Percentiles rank a stretch among this genome's conserved stretches.
Evolutionary conservation across 2,329 filamentous ascomycete species (phyloP).

Genomic region (Verticillium nubilum): DNA sequence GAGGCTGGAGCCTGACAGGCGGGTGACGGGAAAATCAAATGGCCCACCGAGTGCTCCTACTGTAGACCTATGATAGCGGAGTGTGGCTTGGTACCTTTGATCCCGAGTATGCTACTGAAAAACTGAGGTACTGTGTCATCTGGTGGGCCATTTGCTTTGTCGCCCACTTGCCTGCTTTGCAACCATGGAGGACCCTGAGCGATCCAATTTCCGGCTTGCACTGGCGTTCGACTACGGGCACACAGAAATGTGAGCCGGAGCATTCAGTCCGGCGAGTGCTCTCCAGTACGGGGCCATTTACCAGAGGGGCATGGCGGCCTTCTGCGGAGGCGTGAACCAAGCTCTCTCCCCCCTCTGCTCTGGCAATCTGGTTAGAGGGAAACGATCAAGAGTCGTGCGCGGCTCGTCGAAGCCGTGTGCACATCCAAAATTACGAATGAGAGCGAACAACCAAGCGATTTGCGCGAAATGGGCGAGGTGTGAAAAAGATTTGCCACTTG

Average conservation of each 20-base stretch:
- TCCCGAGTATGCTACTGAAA: too few species aligned
- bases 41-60: too few species aligned
- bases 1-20: too few species aligned
- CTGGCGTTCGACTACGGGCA: not conserved
- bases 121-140: too few species aligned
- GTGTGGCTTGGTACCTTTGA: too few species aligned
- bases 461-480: not conserved
- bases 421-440: not conserved
- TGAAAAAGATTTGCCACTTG: not conserved
- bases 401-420: not conserved
- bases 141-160: not conserved
- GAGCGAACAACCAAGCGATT: not conserved
- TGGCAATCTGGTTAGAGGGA: too few species aligned
- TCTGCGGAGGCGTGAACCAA: not conserved
- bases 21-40: too few species aligned
- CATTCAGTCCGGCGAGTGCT: not conserved
- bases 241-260: not conserved
- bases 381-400: not conserved
- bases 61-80: too few species aligned
- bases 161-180: too few species aligned
- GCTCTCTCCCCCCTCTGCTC: not conserved
- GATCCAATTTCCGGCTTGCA: not conserved
- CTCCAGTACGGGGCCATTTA: too few species aligned
- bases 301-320: not conserved
- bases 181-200: not conserved